Evolutionary conservation across 441 rosid species (phyloP).

Genomic region (Caryocar brasiliense): DNA sequence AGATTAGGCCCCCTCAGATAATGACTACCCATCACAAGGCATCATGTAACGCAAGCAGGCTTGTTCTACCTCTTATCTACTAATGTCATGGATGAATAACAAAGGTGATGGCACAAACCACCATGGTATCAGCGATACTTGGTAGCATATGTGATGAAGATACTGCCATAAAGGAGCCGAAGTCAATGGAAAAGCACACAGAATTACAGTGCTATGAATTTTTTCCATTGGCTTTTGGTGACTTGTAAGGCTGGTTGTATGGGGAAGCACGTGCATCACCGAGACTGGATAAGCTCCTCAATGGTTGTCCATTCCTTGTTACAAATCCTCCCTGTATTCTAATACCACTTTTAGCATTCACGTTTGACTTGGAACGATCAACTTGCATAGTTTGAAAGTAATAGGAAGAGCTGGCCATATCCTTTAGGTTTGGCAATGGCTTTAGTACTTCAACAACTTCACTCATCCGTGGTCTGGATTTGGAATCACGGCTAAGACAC

Average conservation of each 20-base stretch:
- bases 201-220: slow-evolving; percentile 19
- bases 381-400: slow-evolving; percentile 55
- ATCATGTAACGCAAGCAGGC: too few species aligned
- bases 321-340: slow-evolving; percentile 45
- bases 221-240: slow-evolving; percentile 52
- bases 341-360: slow-evolving; percentile 15
- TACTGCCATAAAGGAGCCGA: not conserved
- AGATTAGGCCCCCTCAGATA: too few species aligned
- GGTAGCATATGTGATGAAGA: too few species aligned
- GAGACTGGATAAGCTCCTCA: slow-evolving; percentile 47
- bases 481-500: slow-evolving; percentile 62
- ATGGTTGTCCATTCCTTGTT: slow-evolving; percentile 42
- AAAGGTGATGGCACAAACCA: too few species aligned
- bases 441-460: slow-evolving; percentile 46
- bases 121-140: too few species aligned
- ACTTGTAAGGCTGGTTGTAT: slow-evolving; percentile 26
- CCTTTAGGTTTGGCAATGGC: slow-evolving; percentile 52
- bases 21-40: too few species aligned
- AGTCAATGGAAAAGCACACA: slow-evolving; percentile 5
- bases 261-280: slow-evolving; percentile 46
- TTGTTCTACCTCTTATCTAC: too few species aligned
- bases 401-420: slow-evolving; percentile 61
- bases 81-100: too few species aligned
- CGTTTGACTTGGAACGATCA: slow-evolving; percentile 30
- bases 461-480: slow-evolving; percentile 58